phyloP scores from a whole-genome alignment of 2,329 filamentous ascomycete species.

The Coniochaeta sp. region DNA sequence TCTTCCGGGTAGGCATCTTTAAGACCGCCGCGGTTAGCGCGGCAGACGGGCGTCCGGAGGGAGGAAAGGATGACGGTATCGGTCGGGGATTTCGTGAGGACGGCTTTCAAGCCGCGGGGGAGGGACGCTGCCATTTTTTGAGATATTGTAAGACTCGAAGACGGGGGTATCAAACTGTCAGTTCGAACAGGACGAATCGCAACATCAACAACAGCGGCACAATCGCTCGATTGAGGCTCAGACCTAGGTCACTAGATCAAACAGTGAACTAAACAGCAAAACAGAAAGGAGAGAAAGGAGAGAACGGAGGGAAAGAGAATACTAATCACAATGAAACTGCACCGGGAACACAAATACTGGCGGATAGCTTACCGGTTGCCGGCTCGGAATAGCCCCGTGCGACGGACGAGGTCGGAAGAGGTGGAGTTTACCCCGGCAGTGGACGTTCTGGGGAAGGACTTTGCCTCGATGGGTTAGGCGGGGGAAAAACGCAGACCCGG shows the following conservation, averaged over 20 bases:
- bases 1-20: slow-evolving; percentile 89
- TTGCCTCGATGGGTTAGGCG: not conserved
- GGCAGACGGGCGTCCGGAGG: slow-evolving; percentile 81
- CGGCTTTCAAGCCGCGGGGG: slow-evolving; percentile 62
- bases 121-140: slow-evolving; percentile 32
- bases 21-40: slow-evolving; percentile 74
- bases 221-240: not conserved
- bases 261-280: not conserved
- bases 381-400: not conserved
- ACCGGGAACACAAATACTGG: too few species aligned
- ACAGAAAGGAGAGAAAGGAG: not conserved
- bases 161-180: not conserved
- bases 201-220: not conserved
- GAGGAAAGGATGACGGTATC: slow-evolving; percentile 87
- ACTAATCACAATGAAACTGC: not conserved
- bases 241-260: not conserved
- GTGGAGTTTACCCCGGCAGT: not conserved
- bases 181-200: not conserved
- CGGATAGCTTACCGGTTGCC: not conserved
- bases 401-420: not conserved
- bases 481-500: slow-evolving; percentile 1
- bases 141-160: not conserved
- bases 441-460: not conserved
- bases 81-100: slow-evolving; percentile 70
- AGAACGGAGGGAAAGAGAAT: not conserved